A percentile compares a stretch with the other conserved stretches of the same genome.
Evolutionary conservation across 345 rosid species (phyloP).

Genomic region (Rhodamnia argentea): DNA sequence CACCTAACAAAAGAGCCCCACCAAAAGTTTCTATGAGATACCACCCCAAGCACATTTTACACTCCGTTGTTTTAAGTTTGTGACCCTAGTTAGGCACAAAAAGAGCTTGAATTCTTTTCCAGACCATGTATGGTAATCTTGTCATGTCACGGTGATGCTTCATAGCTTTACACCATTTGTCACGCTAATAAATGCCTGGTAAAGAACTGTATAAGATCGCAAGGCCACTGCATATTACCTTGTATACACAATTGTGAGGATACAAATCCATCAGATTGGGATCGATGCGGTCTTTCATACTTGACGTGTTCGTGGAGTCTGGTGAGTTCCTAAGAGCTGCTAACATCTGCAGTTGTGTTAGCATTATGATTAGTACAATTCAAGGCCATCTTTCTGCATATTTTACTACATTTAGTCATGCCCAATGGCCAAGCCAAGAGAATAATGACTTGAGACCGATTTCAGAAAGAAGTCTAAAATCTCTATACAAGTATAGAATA

Average conservation of each 20-base stretch:
- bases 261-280: too few species aligned
- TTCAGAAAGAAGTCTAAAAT: too few species aligned
- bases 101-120: neutral
- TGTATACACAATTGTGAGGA: too few species aligned
- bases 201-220: neutral
- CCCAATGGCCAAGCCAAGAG: neutral
- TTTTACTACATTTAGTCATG: too few species aligned
- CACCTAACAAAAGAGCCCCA: constrained; percentile 22
- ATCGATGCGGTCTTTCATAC: too few species aligned
- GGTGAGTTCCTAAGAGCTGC: constrained; percentile 58
- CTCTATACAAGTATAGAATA: too few species aligned
- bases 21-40: neutral
- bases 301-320: constrained; percentile 58
- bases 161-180: neutral
- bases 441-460: neutral
- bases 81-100: neutral
- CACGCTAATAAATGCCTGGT: neutral
- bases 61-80: neutral
- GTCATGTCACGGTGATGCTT: neutral
- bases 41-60: neutral
- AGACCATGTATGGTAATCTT: neutral
- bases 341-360: constrained; percentile 51
- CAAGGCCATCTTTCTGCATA: too few species aligned
- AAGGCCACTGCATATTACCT: too few species aligned
- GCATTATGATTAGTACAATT: neutral